Conservation (phyloP, 2,329 filamentous ascomycete species). For the Aschersonia sp. region DNA sequence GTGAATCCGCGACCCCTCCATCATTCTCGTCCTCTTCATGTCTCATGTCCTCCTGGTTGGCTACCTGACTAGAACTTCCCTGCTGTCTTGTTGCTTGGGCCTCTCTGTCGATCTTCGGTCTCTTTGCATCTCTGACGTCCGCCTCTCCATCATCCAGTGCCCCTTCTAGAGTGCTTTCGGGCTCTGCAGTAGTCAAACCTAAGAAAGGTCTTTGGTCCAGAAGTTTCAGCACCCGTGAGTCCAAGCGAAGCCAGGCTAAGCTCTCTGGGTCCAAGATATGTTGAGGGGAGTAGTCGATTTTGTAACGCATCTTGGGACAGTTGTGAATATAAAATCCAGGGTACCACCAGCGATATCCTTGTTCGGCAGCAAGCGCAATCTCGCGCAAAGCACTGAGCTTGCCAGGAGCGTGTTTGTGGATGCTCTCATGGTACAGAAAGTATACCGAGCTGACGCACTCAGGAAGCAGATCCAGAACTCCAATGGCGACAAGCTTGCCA, state of each 20-base stretch:
- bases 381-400: conserved; percentile 65
- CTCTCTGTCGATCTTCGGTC: neutral
- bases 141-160: neutral
- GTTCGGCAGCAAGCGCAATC: conserved; percentile 53
- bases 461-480: conserved; percentile 63
- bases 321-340: conserved; percentile 69
- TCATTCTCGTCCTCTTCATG: conserved; percentile 5
- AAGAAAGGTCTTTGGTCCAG: conserved; percentile 43
- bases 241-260: conserved; percentile 45
- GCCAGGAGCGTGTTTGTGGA: conserved; percentile 54
- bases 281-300: conserved; percentile 64
- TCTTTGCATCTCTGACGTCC: neutral
- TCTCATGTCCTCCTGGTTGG: neutral
- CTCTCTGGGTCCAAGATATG: conserved; percentile 57
- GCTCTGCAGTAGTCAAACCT: conserved; percentile 22
- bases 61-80: neutral
- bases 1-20: conserved; percentile 14
- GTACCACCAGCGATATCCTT: conserved; percentile 64
- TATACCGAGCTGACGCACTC: conserved; percentile 70
- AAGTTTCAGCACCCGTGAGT: conserved; percentile 31
- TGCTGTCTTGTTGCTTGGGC: conserved; percentile 2
- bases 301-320: conserved; percentile 75
- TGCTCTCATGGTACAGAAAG: conserved; percentile 66
- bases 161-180: neutral
- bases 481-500: conserved; percentile 59